Percentiles rank a stretch among this genome's conserved stretches.
phyloP scores from a whole-genome alignment of 2,329 filamentous ascomycete genomes.

The Cyphellophora europaea region DNA sequence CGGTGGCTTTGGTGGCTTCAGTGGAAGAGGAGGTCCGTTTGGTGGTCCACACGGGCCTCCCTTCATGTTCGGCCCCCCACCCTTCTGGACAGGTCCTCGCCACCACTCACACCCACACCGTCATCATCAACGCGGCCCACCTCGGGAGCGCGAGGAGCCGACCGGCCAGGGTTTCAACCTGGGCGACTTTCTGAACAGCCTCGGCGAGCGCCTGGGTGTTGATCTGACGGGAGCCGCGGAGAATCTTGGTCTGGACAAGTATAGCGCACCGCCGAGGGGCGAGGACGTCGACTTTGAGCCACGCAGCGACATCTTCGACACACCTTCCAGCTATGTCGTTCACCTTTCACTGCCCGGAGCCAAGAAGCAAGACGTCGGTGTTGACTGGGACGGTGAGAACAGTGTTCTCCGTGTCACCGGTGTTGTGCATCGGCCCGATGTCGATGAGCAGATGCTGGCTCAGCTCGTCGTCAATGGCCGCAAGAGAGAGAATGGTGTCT shows the following conservation, averaged over 20 bases:
- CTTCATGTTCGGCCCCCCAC: neutral
- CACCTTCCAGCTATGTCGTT: slow-evolving; percentile 54
- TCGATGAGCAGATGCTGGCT: slow-evolving; percentile 59
- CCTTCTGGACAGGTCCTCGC: slow-evolving; percentile 1
- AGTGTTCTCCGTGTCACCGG: slow-evolving; percentile 59
- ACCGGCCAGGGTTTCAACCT: slow-evolving; percentile 12
- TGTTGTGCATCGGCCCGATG: slow-evolving; percentile 61
- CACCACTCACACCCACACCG: neutral
- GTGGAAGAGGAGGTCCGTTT: neutral
- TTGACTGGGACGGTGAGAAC: slow-evolving; percentile 66
- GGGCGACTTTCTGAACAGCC: slow-evolving; percentile 20
- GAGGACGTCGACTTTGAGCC: slow-evolving; percentile 28
- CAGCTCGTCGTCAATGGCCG: slow-evolving; percentile 58
- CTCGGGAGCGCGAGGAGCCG: neutral
- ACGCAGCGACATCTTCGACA: slow-evolving; percentile 60
- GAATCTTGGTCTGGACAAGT: slow-evolving; percentile 16
- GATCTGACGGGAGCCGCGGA: slow-evolving; percentile 18
- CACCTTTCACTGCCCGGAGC: slow-evolving; percentile 69
- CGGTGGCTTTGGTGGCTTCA: neutral
- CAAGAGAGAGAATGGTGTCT: slow-evolving; percentile 64
- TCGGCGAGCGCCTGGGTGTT: slow-evolving; percentile 23
- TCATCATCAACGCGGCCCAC: neutral
- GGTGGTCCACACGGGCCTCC: neutral
- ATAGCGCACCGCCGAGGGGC: slow-evolving; percentile 1
- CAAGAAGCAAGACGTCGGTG: slow-evolving; percentile 66